These are phyloP conservation scores for Periconia digitata DNA, from an alignment of 2,329 filamentous ascomycete species.

Conservation along the genomic window DNA sequence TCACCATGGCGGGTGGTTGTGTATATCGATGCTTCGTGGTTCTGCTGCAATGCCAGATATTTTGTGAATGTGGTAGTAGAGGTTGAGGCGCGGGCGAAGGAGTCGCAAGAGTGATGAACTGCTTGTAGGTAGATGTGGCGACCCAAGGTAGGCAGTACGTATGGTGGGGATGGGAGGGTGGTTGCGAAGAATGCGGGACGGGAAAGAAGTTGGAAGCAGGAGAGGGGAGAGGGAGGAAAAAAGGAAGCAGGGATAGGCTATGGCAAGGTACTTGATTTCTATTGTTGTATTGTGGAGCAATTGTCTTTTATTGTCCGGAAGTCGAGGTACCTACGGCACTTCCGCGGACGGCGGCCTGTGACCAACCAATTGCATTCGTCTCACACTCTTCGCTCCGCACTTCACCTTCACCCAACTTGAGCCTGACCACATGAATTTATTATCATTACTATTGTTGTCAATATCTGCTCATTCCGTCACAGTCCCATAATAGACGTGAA, in stretches of 20 bases:
- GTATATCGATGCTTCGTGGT: neutral
- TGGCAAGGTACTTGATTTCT: no score
- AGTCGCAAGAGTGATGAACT: neutral
- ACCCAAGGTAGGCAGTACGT: no score
- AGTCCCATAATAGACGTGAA: neutral
- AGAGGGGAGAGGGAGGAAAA: neutral
- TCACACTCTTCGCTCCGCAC: no score
- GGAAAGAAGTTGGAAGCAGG: neutral
- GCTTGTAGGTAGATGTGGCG: neutral
- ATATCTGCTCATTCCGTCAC: no score
- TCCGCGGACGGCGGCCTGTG: neutral
- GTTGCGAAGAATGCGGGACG: neutral
- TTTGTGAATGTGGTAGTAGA: neutral
- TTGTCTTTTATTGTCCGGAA: neutral
- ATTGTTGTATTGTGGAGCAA: neutral
- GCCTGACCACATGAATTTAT: no score
- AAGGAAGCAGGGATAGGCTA: neutral
- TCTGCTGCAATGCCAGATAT: no score
- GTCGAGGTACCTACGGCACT: neutral
- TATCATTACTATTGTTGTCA: no score
- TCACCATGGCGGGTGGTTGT: conserved; percentile 28
- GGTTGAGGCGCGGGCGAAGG: neutral
- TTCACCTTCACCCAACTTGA: no score
- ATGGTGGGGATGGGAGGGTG: neutral
- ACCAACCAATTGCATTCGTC: neutral